Base-by-base conservation (phyloP, 2,329 filamentous ascomycete species). In the Trichoderma arundinaceum region DNA sequence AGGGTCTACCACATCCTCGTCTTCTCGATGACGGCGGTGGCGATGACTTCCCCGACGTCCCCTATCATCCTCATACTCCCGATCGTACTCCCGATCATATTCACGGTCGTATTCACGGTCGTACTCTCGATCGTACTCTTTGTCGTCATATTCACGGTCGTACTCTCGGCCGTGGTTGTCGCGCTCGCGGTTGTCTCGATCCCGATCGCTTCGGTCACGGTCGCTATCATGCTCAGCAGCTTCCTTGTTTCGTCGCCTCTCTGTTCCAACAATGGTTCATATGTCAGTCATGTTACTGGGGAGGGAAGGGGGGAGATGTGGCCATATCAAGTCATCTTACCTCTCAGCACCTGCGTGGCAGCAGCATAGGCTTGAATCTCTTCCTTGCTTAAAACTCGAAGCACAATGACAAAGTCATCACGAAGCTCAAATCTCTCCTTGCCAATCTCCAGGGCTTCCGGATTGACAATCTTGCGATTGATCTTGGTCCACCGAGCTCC, bases 401-500 rank as follows among this genome's bases (percentile, higher is more conserved):
- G 82, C 2, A 97, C 93, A 76, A 97, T 97, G 66, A 98, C 93
- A 76, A 93, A 96, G 73, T 97, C 93, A 67, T 93, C 87, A n/a
- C 93, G 87, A 72, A 96, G 91, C 77, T 98, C 94, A 71, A 91
- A 98, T 35, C 94, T 85, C 79, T 97, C 94, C 72, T 95, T 91
- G n/a, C 91, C 91, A 68, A 91, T 85, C 66, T 92, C 90, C 53
- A 98, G 80, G 0, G 94, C 93, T 71, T 94, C 91, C 0, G 94
- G 93, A 71, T 96, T 97, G 72, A 98, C 94, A 64, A 96, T 85
- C 70, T 90, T 88, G 65, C 94, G 88, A 74, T 90, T 92, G 74
- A 98, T 94, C 80, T 95, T 96, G 53, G 94, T 97, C 94, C 94
- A 97, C 63, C 92, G 87, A 39, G 94, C 94, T 65, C 90, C 91